Evolutionary conservation across 331 rosid species (phyloP).

Genomic region (Stylosanthes scabra): DNA sequence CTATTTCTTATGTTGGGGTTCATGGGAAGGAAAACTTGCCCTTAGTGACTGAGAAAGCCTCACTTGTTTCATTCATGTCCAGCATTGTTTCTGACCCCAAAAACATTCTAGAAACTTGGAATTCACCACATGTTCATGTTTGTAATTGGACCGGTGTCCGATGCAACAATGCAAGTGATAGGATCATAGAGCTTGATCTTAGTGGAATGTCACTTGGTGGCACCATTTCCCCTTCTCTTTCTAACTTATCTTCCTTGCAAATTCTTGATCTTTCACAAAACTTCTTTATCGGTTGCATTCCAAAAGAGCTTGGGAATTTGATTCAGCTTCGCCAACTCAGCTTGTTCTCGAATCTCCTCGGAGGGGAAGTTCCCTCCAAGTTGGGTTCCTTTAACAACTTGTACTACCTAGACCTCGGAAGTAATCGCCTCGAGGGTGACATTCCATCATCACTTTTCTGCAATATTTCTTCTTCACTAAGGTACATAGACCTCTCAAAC

Average conservation of each 20-base stretch:
- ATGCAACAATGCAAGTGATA: conserved; percentile 64
- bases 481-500: conserved; percentile 79
- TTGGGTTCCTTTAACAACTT: conserved; percentile 69
- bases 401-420: conserved; percentile 74
- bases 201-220: conserved; percentile 66
- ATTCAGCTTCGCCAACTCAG: conserved; percentile 59
- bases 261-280: conserved; percentile 85
- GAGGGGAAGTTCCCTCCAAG: conserved; percentile 59
- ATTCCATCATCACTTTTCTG: conserved; percentile 77
- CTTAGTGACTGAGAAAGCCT: conserved; percentile 49
- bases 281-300: conserved; percentile 71
- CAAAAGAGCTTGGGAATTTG: conserved; percentile 70
- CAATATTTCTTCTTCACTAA: conserved; percentile 73
- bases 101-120: conserved; percentile 65
- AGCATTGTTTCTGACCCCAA: conserved; percentile 73
- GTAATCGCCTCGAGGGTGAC: conserved; percentile 64
- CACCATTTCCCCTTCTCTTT: conserved; percentile 71
- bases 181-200: conserved; percentile 74
- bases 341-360: conserved; percentile 66
- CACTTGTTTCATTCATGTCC: conserved; percentile 74
- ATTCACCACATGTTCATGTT: conserved; percentile 47
- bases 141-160: conserved; percentile 78
- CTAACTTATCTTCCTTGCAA: conserved; percentile 67
- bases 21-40: conserved; percentile 32
- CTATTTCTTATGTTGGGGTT: no score